Conservation (phyloP, 306 rosid genomes). For the Mimosa bimucronata region DNA sequence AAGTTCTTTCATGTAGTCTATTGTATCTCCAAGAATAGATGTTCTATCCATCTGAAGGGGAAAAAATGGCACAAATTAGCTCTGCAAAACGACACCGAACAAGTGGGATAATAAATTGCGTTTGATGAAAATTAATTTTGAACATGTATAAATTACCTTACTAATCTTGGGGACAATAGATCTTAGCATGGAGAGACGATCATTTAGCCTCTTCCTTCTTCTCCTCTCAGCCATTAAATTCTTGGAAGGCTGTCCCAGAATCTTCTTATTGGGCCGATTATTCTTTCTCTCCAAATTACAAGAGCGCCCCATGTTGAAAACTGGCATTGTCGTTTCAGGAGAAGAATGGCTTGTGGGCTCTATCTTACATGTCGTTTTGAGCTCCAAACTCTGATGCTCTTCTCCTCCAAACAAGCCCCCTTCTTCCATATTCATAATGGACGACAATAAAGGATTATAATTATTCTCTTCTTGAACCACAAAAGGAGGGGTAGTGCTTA, state of each 20-base stretch:
- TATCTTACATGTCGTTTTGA: constrained; percentile 62
- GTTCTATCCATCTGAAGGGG: constrained; percentile 87
- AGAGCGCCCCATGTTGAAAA: constrained; percentile 48
- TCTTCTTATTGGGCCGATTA: constrained; percentile 54
- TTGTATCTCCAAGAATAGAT: constrained; percentile 93
- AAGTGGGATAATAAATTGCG: no score
- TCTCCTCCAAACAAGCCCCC: constrained; percentile 55
- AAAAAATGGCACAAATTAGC: constrained; percentile 25
- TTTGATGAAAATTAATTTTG: neutral
- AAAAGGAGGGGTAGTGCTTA: constrained; percentile 54
- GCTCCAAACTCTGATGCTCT: constrained; percentile 62
- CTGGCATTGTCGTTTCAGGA: constrained; percentile 57
- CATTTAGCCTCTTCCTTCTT: constrained; percentile 83
- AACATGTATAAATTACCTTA: constrained; percentile 50
- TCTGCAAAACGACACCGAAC: constrained; percentile 15
- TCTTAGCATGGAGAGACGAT: constrained; percentile 92
- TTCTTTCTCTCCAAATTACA: constrained; percentile 48
- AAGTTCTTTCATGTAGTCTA: constrained; percentile 93
- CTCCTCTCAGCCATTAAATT: constrained; percentile 96
- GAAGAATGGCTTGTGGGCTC: constrained; percentile 65
- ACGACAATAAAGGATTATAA: constrained; percentile 37
- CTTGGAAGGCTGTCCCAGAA: constrained; percentile 92
- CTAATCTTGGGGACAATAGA: constrained; percentile 97
- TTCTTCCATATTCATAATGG: constrained; percentile 51
- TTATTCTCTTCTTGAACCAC: constrained; percentile 49